A percentile compares a stretch with the other conserved stretches of the same genome.
These are phyloP conservation scores for Saururus chinensis DNA, from an alignment of 164 flowering plant genomes.

Conservation along the genomic window DNA sequence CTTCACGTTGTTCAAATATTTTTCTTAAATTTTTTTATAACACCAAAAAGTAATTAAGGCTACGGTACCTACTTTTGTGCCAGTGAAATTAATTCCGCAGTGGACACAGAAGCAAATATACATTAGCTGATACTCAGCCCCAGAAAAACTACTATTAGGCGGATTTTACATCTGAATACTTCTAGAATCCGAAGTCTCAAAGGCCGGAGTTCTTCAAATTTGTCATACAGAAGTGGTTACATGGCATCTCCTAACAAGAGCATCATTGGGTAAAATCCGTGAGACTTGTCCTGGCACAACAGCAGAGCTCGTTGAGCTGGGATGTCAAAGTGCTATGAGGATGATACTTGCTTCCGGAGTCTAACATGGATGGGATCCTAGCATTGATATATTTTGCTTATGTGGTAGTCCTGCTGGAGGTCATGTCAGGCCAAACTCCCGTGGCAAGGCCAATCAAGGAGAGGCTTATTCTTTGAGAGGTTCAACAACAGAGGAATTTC, in stretches of 20 bases:
- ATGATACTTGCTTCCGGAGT: conserved; percentile 63
- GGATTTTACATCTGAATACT: background rate
- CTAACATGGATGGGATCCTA: conserved; percentile 26
- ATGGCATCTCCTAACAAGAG: background rate
- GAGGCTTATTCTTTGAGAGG: conserved; percentile 26
- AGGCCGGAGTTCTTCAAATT: background rate
- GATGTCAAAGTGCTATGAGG: conserved; percentile 37
- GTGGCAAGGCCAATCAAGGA: conserved; percentile 17
- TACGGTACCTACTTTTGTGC: too few relatives aligned
- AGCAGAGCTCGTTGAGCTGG: conserved; percentile 43
- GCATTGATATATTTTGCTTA: conserved; percentile 65
- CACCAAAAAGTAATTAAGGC: too few relatives aligned
- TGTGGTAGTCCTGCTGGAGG: conserved; percentile 75
- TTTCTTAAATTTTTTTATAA: too few relatives aligned
- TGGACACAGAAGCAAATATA: background rate
- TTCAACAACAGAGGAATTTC: conserved; percentile 57
- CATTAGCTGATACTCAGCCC: background rate
- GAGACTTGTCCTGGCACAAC: conserved; percentile 10
- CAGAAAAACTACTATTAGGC: background rate
- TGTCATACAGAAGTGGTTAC: background rate
- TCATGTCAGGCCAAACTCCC: conserved; percentile 55
- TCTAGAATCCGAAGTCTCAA: background rate
- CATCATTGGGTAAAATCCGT: background rate
- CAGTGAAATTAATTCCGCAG: too few relatives aligned
- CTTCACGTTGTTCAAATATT: too few relatives aligned